These are phyloP conservation scores for Crithidia brevicula DNA, from an alignment of 208 protist genomes.

Conservation along the genomic window DNA sequence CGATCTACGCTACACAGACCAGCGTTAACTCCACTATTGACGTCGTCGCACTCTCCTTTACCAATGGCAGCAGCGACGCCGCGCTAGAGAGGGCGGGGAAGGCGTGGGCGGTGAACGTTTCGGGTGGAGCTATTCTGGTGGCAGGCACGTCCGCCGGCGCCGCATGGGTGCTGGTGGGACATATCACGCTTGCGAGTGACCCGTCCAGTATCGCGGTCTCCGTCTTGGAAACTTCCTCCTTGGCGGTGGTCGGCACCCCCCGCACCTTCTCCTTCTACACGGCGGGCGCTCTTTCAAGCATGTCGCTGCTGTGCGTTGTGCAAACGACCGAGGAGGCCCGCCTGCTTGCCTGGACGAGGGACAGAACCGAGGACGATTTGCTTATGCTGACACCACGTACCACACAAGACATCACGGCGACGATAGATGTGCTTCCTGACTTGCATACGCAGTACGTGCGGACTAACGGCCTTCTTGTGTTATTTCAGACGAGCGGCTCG, in stretches of 20 bases:
- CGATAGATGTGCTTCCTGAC: background rate
- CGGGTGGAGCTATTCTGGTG: background rate
- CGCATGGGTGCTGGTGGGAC: background rate
- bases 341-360: background rate
- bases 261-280: background rate
- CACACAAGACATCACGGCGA: slow-evolving; percentile 4
- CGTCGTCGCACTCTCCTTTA: background rate
- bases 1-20: slow-evolving; percentile 17
- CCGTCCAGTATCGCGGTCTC: background rate
- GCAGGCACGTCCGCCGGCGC: background rate
- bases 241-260: background rate
- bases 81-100: background rate
- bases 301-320: slow-evolving; percentile 1
- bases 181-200: background rate
- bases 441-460: slow-evolving; percentile 1
- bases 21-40: background rate
- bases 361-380: background rate
- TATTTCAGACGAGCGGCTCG: slow-evolving; percentile 11
- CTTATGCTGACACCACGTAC: background rate
- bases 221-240: background rate
- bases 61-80: background rate
- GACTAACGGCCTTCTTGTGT: slow-evolving; percentile 20
- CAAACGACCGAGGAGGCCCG: background rate
- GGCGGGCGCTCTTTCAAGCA: background rate
- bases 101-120: slow-evolving; percentile 16